Base-by-base conservation (phyloP, 1,284 basidiomycete genomes). In the Boletellus sp. region DNA sequence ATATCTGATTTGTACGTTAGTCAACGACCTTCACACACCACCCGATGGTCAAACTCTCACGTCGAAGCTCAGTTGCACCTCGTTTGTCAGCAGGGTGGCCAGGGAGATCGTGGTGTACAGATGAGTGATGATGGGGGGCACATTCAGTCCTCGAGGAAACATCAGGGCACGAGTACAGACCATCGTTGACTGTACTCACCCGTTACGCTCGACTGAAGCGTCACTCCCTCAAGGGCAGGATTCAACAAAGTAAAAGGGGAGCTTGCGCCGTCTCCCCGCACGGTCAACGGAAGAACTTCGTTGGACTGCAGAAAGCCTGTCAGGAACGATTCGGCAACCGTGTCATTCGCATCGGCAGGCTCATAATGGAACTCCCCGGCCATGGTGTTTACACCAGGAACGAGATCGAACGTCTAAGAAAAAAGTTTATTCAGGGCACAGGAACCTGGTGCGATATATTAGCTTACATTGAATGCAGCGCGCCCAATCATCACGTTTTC, bases 341-440 rank as follows among this genome's bases (percentile, higher is more conserved):
- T 83, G 58, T 88, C 79, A 58, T 87, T 87, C 10, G 80, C 74
- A 64, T 87, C 69, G 8, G 72, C 72, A 1, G 88, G 87, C 57
- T 75, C 67, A 60, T 89, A 91, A 54, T 77, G 83, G 74, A 90
- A 89, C 61, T 86, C 82, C 6, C 84, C 72, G 0, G 72, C 51
- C 22, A 83, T 62, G 3, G 61, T 59, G 58, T 88, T 86, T 52
- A 72, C 64, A 48, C 86, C 86, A 0, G 85, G 83, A 28, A 76
- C 68, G 36, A 90, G 73, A 58, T 82, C 63, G 53, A 86, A 82
- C 11, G 72, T 61, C 81, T 86, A 49, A 19, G 18, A 0, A 37
- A 35, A 36, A 45, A 7, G n/a, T 11, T n/a, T 12, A 21, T 46
- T 51, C 10, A 47, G 5, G n/a, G 19, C 5, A 43, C 32, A 16